Base-by-base conservation (phyloP, 306 rosid genomes). In the Malus fusca region DNA sequence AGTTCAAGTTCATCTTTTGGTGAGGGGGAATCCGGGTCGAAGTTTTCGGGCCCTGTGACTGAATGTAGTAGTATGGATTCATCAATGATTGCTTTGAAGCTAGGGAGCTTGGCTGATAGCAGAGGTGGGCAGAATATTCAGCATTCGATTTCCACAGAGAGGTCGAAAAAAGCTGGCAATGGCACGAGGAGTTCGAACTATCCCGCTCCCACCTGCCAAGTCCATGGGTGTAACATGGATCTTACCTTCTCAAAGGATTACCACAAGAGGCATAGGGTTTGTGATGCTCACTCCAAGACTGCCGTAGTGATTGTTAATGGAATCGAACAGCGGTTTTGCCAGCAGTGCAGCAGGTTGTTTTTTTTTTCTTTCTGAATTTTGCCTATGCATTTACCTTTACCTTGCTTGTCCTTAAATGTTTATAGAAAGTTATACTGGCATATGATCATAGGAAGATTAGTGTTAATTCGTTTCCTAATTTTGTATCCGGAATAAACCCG, bases 241-340 rank as follows among this genome's bases (percentile, higher is more conserved):
- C 91, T 92, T 46, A 89, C 89, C 83, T 81, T 85, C 75, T 88
- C 96, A 58, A 92, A 92, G 81, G 93, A 92, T 46, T 92, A 92
- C 88, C 96, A 92, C 78, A 88, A 85, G 73, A 85, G 89, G 86
- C 97, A 90, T 71, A 89, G 77, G 80, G 97, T 92, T 80, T 92
- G 97, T 78, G 97, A 89, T 78, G 88, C 60, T 84, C 97, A 92
- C 82, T 92, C 96, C 79, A 92, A 92, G 82, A 88, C 96, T 66
- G 81, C 96, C 68, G 81, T 71, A 80, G 97, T 89, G 68, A 78
- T 89, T 74, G 96, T 92, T n/a, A 90, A 88, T 78, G 97, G 93
- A 77, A 77, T 87, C 72, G 89, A 92, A 46, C 96, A 92, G 73
- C 86, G 97, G 82, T 91, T 91, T 88, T 91, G 97, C 63, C 97